These are phyloP conservation scores for Erodium moschatum DNA, from an alignment of 441 rosid species.

Conservation along the genomic window DNA sequence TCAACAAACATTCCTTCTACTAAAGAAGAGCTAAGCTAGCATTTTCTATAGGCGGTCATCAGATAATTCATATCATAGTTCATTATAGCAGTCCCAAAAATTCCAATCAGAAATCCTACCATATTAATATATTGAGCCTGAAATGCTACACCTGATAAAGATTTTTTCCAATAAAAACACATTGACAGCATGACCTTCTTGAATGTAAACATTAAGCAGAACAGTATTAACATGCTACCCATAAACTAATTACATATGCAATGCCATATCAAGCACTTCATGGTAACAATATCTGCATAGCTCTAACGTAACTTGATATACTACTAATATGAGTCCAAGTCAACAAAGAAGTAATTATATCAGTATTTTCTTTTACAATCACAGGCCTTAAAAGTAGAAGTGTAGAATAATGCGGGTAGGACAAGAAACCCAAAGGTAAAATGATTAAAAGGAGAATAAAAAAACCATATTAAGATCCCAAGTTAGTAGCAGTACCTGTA, in stretches of 20 bases:
- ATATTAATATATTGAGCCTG: too few relatives aligned
- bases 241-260: neutral
- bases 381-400: neutral
- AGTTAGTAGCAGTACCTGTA: slow-evolving; percentile 53
- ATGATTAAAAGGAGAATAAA: neutral
- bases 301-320: neutral
- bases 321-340: neutral
- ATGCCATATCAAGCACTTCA: slow-evolving; percentile 8
- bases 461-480: slow-evolving; percentile 12
- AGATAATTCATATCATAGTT: too few relatives aligned
- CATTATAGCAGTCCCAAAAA: too few relatives aligned
- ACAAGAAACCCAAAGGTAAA: slow-evolving; percentile 11
- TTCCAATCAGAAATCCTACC: too few relatives aligned
- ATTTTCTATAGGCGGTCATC: too few relatives aligned
- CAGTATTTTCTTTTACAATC: neutral
- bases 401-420: neutral
- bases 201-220: too few relatives aligned
- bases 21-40: too few relatives aligned
- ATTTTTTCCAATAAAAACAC: too few relatives aligned
- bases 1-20: too few relatives aligned
- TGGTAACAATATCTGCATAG: neutral
- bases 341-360: neutral
- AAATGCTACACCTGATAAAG: too few relatives aligned
- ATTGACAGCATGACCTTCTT: too few relatives aligned
- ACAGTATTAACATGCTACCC: too few relatives aligned